Conservation (phyloP, 495 filamentous ascomycete species). For the Parathielavia appendiculata region DNA sequence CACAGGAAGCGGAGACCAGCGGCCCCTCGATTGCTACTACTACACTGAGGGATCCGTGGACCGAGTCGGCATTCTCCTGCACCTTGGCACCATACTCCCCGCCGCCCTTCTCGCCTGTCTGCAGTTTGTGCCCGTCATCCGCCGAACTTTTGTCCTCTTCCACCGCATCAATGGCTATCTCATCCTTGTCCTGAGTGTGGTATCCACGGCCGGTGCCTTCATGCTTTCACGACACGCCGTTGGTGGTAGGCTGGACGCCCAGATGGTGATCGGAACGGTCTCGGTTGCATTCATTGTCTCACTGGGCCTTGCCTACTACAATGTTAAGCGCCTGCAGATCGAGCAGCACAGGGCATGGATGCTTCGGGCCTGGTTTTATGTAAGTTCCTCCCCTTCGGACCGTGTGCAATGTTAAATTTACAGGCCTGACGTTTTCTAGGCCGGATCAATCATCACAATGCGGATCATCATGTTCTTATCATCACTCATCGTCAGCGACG, state of each 20-base stretch:
- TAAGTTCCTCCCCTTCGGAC: constrained; percentile 22
- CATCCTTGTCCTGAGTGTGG: constrained; percentile 40
- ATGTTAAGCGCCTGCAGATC: constrained; percentile 50
- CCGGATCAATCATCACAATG: constrained; percentile 46
- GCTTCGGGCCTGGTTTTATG: constrained; percentile 46
- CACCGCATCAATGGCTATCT: constrained; percentile 54
- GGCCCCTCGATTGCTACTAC: constrained; percentile 48
- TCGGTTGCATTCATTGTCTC: constrained; percentile 34
- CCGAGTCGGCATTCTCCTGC: constrained; percentile 44
- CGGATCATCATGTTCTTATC: constrained; percentile 39
- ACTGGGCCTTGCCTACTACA: constrained; percentile 42
- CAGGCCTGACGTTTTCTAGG: constrained; percentile 8
- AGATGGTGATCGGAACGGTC: constrained; percentile 34
- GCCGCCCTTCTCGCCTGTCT: constrained; percentile 43
- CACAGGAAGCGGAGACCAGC: constrained; percentile 3
- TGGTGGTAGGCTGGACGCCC: constrained; percentile 42
- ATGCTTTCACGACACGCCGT: constrained; percentile 42
- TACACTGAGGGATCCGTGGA: constrained; percentile 28
- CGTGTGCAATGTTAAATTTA: neutral
- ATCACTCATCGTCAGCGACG: constrained; percentile 25
- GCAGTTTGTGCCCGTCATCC: constrained; percentile 51
- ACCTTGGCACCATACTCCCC: constrained; percentile 46
- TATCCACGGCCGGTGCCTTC: constrained; percentile 40
- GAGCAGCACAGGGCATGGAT: constrained; percentile 57
- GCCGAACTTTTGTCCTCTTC: constrained; percentile 40